A percentile compares a stretch with the other conserved stretches of the same genome.
These are phyloP conservation scores for Ramichloridium luteum DNA, from an alignment of 2,329 filamentous ascomycete genomes.

Conservation along the genomic window DNA sequence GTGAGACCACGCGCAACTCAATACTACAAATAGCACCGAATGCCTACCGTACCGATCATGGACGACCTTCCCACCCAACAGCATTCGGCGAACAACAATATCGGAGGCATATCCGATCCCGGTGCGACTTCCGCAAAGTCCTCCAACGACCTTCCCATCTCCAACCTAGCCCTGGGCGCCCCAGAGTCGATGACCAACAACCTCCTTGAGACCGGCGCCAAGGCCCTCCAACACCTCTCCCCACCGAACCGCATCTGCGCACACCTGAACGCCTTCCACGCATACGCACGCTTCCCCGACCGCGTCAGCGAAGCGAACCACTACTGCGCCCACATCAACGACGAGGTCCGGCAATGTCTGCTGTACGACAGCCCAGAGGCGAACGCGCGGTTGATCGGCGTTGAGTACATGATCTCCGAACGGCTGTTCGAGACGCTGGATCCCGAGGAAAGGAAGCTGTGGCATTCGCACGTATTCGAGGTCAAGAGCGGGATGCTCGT, in stretches of 20 bases:
- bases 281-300: constrained; percentile 60
- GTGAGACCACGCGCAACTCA: no score
- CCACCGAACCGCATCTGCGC: constrained; percentile 65
- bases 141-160: no score
- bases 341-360: constrained; percentile 73
- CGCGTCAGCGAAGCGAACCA: constrained; percentile 67
- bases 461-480: constrained; percentile 68
- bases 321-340: constrained; percentile 68
- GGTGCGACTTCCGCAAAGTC: no score
- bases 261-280: constrained; percentile 77
- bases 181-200: constrained; percentile 44
- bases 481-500: constrained; percentile 71
- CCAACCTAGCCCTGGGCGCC: constrained; percentile 36
- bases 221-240: constrained; percentile 51
- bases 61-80: constrained; percentile 26
- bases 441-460: constrained; percentile 56
- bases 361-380: constrained; percentile 62
- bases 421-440: constrained; percentile 55
- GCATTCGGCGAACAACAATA: no score
- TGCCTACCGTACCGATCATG: constrained; percentile 4
- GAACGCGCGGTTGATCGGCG: constrained; percentile 62
- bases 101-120: no score
- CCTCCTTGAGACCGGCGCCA: constrained; percentile 49
- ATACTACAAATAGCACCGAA: no score
- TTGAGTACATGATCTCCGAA: constrained; percentile 78